Evolutionary conservation across 805 yeast genomes (phyloP).

Genomic region (Cephaloascus fragrans): DNA sequence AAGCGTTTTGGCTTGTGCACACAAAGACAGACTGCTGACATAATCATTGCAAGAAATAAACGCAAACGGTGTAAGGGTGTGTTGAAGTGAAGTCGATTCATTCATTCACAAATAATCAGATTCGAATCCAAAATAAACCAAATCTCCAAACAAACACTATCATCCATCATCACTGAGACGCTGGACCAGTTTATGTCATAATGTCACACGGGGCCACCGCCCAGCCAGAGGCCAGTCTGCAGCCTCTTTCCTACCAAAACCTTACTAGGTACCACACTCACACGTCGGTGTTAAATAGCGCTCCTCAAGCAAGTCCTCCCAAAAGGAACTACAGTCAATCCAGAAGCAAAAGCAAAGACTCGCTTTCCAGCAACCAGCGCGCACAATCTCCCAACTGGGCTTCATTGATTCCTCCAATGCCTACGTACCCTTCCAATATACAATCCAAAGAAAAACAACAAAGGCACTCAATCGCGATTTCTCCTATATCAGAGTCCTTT

Average conservation of each 20-base stretch:
- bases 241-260: neutral
- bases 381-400: conserved; percentile 15
- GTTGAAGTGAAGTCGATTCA: no score
- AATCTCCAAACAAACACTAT: neutral
- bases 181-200: neutral
- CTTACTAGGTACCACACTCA: neutral
- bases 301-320: neutral
- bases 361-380: neutral
- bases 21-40: no score
- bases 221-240: neutral
- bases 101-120: neutral
- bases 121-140: no score
- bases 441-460: conserved; percentile 6
- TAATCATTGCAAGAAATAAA: no score
- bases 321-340: neutral
- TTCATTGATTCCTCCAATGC: conserved; percentile 24
- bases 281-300: neutral
- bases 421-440: conserved; percentile 4
- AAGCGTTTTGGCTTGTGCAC: no score
- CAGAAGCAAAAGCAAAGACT: neutral
- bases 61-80: neutral
- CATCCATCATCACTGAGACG: neutral
- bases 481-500: conserved; percentile 8
- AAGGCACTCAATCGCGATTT: conserved; percentile 19
- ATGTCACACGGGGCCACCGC: conserved; percentile 1